phyloP scores from a whole-genome alignment of 345 rosid genomes.

The Aegle marmelos region DNA sequence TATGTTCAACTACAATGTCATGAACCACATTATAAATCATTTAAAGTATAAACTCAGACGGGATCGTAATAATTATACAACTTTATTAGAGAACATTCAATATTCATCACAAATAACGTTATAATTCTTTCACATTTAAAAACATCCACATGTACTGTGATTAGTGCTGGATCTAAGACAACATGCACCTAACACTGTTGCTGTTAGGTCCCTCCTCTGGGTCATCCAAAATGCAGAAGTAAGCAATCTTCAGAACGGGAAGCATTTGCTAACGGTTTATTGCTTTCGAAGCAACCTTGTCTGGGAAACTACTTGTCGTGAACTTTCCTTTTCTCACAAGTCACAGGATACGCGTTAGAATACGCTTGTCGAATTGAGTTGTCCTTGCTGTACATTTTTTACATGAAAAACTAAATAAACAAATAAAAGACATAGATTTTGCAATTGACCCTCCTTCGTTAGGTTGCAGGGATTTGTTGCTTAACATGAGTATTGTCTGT shows the following conservation, averaged over 20 bases:
- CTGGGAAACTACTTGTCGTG: too few species aligned
- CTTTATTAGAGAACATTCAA: neutral
- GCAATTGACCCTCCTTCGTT: too few species aligned
- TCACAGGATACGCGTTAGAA: too few species aligned
- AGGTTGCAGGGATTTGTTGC: too few species aligned
- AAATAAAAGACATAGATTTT: too few species aligned
- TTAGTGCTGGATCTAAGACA: conserved; percentile 26
- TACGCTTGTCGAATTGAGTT: too few species aligned
- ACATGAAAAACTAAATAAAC: too few species aligned
- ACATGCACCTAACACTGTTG: too few species aligned
- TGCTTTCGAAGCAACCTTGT: too few species aligned
- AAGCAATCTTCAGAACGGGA: conserved; percentile 70
- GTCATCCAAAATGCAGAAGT: conserved; percentile 71
- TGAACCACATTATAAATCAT: neutral
- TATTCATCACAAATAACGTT: neutral
- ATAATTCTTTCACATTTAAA: neutral
- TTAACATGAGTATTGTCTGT: too few species aligned
- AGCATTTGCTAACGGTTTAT: conserved; percentile 39
- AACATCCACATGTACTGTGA: neutral
- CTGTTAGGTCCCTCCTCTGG: conserved; percentile 63
- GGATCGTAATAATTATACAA: neutral
- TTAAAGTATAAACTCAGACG: neutral
- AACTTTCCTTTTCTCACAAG: too few species aligned
- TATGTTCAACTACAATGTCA: neutral
- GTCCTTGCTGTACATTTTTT: too few species aligned